Conservation (phyloP, 306 rosid genomes). For the Carpinus viminea region DNA sequence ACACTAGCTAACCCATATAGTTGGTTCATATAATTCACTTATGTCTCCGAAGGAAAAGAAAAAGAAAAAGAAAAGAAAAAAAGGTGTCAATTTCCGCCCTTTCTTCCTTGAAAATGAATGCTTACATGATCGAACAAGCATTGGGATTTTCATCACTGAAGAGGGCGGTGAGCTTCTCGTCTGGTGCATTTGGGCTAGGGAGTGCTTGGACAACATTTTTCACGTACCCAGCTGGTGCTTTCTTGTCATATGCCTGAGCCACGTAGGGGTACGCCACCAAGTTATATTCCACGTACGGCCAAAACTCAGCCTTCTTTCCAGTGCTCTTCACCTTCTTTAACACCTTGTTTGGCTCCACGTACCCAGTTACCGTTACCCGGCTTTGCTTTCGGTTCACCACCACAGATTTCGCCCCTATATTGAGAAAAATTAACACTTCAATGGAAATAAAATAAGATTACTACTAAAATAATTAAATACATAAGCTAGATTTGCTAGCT, state of each 20-base stretch:
- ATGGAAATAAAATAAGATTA: background rate
- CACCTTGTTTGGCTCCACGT: slow-evolving; percentile 83
- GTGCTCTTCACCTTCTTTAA: slow-evolving; percentile 75
- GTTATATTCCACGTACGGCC: slow-evolving; percentile 91
- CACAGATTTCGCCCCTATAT: slow-evolving; percentile 66
- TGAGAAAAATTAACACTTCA: background rate
- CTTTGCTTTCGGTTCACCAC: slow-evolving; percentile 77
- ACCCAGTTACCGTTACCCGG: slow-evolving; percentile 68
- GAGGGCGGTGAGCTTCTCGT: slow-evolving; percentile 57
- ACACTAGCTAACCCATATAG: background rate
- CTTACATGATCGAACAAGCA: slow-evolving; percentile 77
- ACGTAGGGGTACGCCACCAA: slow-evolving; percentile 86
- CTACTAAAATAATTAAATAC: background rate
- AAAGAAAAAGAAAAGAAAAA: background rate
- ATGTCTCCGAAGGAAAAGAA: background rate
- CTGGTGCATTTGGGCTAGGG: slow-evolving; percentile 51
- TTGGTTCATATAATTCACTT: background rate
- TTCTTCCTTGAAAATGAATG: slow-evolving; percentile 19
- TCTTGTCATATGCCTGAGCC: slow-evolving; percentile 83
- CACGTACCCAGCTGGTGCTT: slow-evolving; percentile 86
- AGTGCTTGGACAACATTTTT: slow-evolving; percentile 58
- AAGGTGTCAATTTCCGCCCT: background rate
- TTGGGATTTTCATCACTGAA: slow-evolving; percentile 93
- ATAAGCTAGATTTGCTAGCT: background rate
- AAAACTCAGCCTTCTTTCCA: slow-evolving; percentile 83